Base-by-base conservation (phyloP, 306 rosid species). In the Pterocarpus santalinus region DNA sequence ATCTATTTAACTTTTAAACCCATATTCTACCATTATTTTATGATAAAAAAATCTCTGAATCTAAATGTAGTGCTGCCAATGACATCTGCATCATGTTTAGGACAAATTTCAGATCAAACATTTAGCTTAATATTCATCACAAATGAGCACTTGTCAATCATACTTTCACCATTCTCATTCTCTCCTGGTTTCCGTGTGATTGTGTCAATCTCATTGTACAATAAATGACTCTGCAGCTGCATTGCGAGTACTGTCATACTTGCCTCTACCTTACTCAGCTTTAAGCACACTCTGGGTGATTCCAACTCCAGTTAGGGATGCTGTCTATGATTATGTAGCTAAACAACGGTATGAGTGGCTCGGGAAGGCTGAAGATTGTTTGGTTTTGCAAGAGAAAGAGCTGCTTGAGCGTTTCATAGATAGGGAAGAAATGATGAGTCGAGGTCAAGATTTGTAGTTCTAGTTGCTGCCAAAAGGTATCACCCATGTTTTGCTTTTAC, bases 331-430 rank as follows among this genome's bases (percentile, higher is more conserved):
- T 81, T 76, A 77, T 47, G 80, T 90, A 6, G 95, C 95, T 7
- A 87, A 83, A 68, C 74, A 63, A 5, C 89, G 94, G 15, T 89
- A 94, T 70, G 51, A 84, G 49, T 84, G 90, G 95, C 87, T 90
- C 8, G 94, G 97, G 63, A 90, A 86, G 86, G 86, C 90, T 14
- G 65, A 94, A 46, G 90, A 87, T 35, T 89, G 87, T 74, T 83
- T 90, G 85, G 94, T 92, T 81, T 83, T 94, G 82, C 70, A 65
- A 73, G 97, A 90, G 80, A 85, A 44, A 53, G 92, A 92, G 79
- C 78, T 94, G 77, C 91, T 92, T 15, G 97, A 90, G 57, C 98
- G 94, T 76, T 94, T 94, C 89, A 88, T 94, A 28, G 98, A 94
- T 47, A 88, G 94, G 75, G 95, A 94, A 17, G 98, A 94, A 84